Percentiles rank a stretch among this genome's conserved stretches.
These are phyloP conservation scores for Didymella segeticola DNA, from an alignment of 2,329 filamentous ascomycete species.

Conservation along the genomic window DNA sequence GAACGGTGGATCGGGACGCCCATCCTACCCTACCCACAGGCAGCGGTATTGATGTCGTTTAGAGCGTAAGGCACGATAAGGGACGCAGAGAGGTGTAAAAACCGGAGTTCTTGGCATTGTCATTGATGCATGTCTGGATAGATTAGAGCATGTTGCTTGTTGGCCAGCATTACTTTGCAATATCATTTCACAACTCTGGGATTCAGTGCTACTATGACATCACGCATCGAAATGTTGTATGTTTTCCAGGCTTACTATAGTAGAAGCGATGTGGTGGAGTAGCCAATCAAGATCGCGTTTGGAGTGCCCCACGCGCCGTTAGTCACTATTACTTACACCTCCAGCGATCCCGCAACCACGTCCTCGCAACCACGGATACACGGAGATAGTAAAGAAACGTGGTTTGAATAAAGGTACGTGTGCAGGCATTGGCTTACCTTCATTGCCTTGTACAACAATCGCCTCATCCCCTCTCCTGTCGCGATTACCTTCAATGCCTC, in stretches of 20 bases:
- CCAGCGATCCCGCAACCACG: background rate
- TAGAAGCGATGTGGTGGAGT: too few species aligned
- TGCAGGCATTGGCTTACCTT: background rate
- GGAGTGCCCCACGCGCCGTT: slow-evolving; percentile 5
- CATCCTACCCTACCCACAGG: slow-evolving; percentile 22
- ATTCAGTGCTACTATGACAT: slow-evolving; percentile 4
- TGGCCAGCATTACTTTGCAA: background rate
- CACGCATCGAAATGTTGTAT: background rate
- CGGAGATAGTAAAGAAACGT: background rate
- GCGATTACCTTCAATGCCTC: too few species aligned
- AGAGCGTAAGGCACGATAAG: too few species aligned
- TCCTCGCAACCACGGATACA: background rate
- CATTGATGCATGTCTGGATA: slow-evolving; percentile 5
- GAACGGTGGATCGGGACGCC: slow-evolving; percentile 18
- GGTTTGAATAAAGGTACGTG: background rate
- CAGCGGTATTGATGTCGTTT: slow-evolving; percentile 27
- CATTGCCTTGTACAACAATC: background rate
- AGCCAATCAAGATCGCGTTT: slow-evolving; percentile 12
- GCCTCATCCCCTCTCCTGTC: too few species aligned
- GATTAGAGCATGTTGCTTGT: background rate
- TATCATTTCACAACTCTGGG: slow-evolving; percentile 1
- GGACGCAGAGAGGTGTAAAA: background rate
- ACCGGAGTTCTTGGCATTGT: background rate
- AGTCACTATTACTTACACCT: slow-evolving; percentile 22
- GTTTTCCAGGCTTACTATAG: background rate